These are phyloP conservation scores for Leccinum griseonigrum DNA, from an alignment of 1,284 basidiomycete species.

Conservation along the genomic window DNA sequence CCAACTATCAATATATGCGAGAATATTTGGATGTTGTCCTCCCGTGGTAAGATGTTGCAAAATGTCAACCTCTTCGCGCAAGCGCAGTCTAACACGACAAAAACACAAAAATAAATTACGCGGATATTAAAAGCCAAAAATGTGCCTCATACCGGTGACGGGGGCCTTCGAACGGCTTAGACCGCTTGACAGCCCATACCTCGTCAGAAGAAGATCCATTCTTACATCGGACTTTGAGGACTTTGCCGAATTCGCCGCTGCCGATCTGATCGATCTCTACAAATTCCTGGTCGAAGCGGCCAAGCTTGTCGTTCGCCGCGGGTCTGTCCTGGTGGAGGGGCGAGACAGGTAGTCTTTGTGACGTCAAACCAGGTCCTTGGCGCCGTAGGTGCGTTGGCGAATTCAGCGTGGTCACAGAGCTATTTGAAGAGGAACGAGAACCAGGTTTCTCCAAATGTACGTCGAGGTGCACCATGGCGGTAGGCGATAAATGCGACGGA, in stretches of 20 bases:
- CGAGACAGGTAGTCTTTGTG: conserved; percentile 14
- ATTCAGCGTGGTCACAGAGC: conserved; percentile 39
- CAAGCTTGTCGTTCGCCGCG: conserved; percentile 35
- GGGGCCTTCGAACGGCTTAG: conserved; percentile 89
- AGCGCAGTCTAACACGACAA: conserved; percentile 59
- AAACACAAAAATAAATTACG: conserved; percentile 10
- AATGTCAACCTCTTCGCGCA: conserved; percentile 95
- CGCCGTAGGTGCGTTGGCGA: conserved; percentile 35
- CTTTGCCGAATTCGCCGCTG: conserved; percentile 92
- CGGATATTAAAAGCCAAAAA: conserved; percentile 11
- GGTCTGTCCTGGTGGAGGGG: conserved; percentile 15
- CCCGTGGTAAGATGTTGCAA: conserved; percentile 67
- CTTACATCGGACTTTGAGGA: conserved; percentile 85
- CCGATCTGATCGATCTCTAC: conserved; percentile 82
- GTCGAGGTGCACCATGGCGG: conserved; percentile 39
- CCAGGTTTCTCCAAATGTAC: conserved; percentile 46
- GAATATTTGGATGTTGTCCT: conserved; percentile 70
- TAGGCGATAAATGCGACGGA: conserved; percentile 32
- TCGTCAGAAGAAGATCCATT: conserved; percentile 42
- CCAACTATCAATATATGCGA: conserved; percentile 95
- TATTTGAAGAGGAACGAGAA: conserved; percentile 55
- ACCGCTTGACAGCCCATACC: conserved; percentile 92
- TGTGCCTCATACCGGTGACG: conserved; percentile 71
- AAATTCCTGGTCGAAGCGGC: conserved; percentile 78
- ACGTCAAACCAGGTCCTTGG: conserved; percentile 22